Base-by-base conservation (phyloP, 2,329 filamentous ascomycete species). In the Trichophaea hybrida region DNA sequence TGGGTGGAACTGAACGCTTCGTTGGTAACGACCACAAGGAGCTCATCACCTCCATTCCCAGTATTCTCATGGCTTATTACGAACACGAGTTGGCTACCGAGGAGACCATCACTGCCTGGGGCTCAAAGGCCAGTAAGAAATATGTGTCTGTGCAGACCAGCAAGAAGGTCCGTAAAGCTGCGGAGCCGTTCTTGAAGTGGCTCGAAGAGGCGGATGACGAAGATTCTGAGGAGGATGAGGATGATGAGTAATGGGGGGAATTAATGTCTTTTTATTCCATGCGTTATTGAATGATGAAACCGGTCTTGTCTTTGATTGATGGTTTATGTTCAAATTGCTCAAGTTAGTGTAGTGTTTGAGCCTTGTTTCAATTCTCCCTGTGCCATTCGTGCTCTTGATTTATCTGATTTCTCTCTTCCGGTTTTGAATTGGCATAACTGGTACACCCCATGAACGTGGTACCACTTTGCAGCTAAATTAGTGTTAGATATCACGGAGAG, bases 111-210 rank as follows among this genome's bases (percentile, higher is more conserved):
- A 86, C 84, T 74, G 84, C 85, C 68, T 98, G 93, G 91, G 91
- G 90, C 66, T 80, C 81, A 71, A 95, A 93, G 79, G 89, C 91
- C 61, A 67, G 62, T 51, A 96, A 94, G 84, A 96, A 96, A 78
- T 97, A 97, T 72, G 87, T 94, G 68, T 91, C 97, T 72, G 74
- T 94, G 62, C 72, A 84, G 61, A 90, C 83, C 63, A 94, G 88
- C 76, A 91, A 89, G 79, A 94, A 94, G 80, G 89, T 97, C 64
- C 88, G 90, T 76, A 91, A 94, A 78, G 86, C 88, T 66, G 89
- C 93, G 57, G 86, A 94, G 77, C 84, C 87, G 65, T 98, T 98
- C 80, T 88, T 97, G 60, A 82, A 88, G 68, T 88, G 86, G 74
- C 90, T 90, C 57, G 86, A 90, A 73, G 81, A 79, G 65, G 81